Percentiles rank a stretch among this genome's conserved stretches.
Evolutionary conservation across 1,139 yeast species (phyloP).

Genomic region (Debaryomyces coudertii): DNA sequence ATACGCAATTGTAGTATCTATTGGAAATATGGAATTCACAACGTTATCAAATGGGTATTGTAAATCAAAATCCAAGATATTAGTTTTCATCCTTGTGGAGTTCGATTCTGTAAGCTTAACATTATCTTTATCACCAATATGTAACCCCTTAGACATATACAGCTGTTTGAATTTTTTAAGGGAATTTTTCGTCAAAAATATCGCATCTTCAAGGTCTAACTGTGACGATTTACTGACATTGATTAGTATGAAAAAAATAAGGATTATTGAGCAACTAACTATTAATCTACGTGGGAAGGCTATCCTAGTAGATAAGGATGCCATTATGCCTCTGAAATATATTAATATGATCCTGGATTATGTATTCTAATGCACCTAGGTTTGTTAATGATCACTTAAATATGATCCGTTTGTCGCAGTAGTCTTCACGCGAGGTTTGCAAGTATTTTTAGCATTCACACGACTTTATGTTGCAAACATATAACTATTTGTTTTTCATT

Average conservation of each 20-base stretch:
- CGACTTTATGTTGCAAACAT: conserved; percentile 2
- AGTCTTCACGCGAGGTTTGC: background rate
- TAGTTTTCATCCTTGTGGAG: background rate
- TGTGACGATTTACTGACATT: conserved; percentile 13
- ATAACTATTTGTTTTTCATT: no score
- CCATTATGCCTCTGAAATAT: conserved; percentile 9
- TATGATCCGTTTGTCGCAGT: conserved; percentile 4
- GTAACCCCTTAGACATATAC: conserved; percentile 15
- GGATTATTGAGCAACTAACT: conserved; percentile 15
- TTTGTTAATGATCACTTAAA: conserved; percentile 5
- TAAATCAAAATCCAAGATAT: conserved; percentile 23
- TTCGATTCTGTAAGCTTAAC: background rate
- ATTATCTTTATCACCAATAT: conserved; percentile 6
- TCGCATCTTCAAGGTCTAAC: conserved; percentile 30
- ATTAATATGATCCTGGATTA: background rate
- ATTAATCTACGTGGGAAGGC: conserved; percentile 19
- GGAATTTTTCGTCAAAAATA: conserved; percentile 31
- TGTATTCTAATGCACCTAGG: background rate
- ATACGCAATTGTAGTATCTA: conserved; percentile 39
- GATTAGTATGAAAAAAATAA: conserved; percentile 14
- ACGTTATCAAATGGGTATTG: conserved; percentile 43
- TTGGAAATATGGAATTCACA: conserved; percentile 47
- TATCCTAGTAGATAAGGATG: conserved; percentile 12
- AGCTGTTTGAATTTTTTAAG: conserved; percentile 27
- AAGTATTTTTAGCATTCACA: background rate